phyloP scores from a whole-genome alignment of 1,284 basidiomycete species.

The Apiotrichum gamsii region DNA sequence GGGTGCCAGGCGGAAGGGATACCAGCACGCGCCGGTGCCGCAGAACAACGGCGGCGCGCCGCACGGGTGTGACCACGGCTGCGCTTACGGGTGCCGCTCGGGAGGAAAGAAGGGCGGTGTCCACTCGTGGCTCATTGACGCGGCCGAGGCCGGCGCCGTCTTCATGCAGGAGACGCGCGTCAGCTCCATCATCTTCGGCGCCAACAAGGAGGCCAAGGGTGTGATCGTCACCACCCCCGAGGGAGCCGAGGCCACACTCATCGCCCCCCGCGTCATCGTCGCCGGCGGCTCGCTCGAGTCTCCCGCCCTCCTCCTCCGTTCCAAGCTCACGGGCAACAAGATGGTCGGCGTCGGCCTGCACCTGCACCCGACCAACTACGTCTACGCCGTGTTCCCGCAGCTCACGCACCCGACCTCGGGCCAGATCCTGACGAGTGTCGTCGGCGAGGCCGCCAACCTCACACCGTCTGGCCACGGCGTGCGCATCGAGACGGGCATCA shows the following conservation, averaged over 20 bases:
- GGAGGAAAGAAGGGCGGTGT: slow-evolving; percentile 21
- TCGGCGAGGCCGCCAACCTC: slow-evolving; percentile 37
- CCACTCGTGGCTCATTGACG: slow-evolving; percentile 23
- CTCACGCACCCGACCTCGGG: slow-evolving; percentile 49
- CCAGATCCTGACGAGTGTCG: slow-evolving; percentile 49
- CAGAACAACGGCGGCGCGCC: slow-evolving; percentile 18
- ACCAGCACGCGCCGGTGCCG: slow-evolving; percentile 13
- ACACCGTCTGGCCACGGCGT: slow-evolving; percentile 43
- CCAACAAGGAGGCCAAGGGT: slow-evolving; percentile 21
- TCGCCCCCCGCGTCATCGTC: slow-evolving; percentile 45
- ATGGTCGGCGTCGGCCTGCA: slow-evolving; percentile 50
- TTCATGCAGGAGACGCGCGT: slow-evolving; percentile 25
- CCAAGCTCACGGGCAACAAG: slow-evolving; percentile 46
- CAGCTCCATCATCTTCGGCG: slow-evolving; percentile 44
- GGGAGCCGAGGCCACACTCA: slow-evolving; percentile 33
- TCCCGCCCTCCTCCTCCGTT: slow-evolving; percentile 49
- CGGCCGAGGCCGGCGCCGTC: slow-evolving; percentile 12
- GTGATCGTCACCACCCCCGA: slow-evolving; percentile 17
- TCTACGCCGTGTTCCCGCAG: slow-evolving; percentile 48
- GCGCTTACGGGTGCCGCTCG: slow-evolving; percentile 15
- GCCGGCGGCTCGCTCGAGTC: slow-evolving; percentile 48
- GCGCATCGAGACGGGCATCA: slow-evolving; percentile 50
- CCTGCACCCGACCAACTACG: slow-evolving; percentile 48
- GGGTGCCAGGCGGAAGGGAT: slow-evolving; percentile 22
- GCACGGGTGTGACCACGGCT: slow-evolving; percentile 10